A percentile compares a stretch with the other conserved stretches of the same genome.
These are phyloP conservation scores for Colletotrichum sp. DNA, from an alignment of 2,329 filamentous ascomycete species.

Conservation along the genomic window DNA sequence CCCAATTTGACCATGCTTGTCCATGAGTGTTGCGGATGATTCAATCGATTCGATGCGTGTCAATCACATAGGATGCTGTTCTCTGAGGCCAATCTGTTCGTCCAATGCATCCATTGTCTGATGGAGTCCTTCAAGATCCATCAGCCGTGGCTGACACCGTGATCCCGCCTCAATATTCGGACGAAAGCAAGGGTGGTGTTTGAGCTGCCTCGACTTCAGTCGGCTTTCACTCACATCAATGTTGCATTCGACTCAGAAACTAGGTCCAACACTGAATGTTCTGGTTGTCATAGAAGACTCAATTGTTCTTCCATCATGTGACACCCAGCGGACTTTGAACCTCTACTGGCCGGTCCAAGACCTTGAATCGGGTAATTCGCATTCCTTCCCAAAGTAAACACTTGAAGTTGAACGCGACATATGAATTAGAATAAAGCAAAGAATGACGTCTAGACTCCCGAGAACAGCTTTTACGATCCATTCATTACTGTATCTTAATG, in stretches of 20 bases:
- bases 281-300: not conserved
- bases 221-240: not conserved
- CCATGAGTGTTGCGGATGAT: not conserved
- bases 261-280: not conserved
- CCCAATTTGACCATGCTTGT: not conserved
- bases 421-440: not conserved
- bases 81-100: not conserved
- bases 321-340: not conserved
- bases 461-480: fast-evolving
- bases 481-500: not conserved
- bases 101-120: not conserved
- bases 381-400: not conserved
- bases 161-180: not conserved
- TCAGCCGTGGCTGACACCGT: not conserved
- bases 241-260: not conserved
- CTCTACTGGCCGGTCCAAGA: fast-evolving
- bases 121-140: not conserved
- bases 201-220: not conserved
- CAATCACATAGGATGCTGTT: fast-evolving
- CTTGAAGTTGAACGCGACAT: too few species aligned
- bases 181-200: not conserved
- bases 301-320: not conserved
- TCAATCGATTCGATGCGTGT: fast-evolving
- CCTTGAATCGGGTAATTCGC: not conserved
- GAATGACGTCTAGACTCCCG: not conserved